Evolutionary conservation across 345 rosid genomes (phyloP), one percentile per base, ranked within the genome.

Genomic region (Populus alba): DNA sequence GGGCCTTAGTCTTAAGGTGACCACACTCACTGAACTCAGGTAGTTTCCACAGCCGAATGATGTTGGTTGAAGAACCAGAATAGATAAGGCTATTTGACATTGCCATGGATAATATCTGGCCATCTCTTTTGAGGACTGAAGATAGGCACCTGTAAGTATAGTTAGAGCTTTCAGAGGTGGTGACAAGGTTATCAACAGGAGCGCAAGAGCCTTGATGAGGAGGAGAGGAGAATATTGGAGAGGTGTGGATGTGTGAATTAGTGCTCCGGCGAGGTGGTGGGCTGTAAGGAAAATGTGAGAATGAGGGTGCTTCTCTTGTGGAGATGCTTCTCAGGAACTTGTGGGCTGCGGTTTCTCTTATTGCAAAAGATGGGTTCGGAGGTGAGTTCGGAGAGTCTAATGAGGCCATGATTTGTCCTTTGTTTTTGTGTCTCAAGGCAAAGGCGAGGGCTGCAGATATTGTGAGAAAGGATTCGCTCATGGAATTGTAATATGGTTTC

Each of bases 1-100:
- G 49, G 2, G 88, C 79, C 80, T 78, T 88, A 15, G 87, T 84
- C 88, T 83, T 88, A 0, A 90, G 84, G 41, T 68, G 86, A 12
- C 85, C 87, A 10, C 91, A 88, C 75, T 88, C 93, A 0, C 75
- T 63, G 47, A 88, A 85, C 85, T 84, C 90, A 0, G 90, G 91
- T 47, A 87, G 35, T 83, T 80, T 88, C 91, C 90, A 88, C 10
- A 84, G 73, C 47, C 91, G 75, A 35, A 90, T 83, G 66, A 81
- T 47, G 37, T 85, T 88, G 43, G 83, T 51, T 27, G 84, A 87
- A 2, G 90, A 84, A 18, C 91, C 93, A 1, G 89, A 81, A 76
- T 90, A 87, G 27, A 88, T 8, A 22, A 87, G 72, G 45, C 83
- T 85, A 18, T 82, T 77, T 2, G 82, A 83, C 31, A 72, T 63